These are phyloP conservation scores for Hypholoma sublateritium DNA, from an alignment of 768 basidiomycete genomes.

Conservation along the genomic window DNA sequence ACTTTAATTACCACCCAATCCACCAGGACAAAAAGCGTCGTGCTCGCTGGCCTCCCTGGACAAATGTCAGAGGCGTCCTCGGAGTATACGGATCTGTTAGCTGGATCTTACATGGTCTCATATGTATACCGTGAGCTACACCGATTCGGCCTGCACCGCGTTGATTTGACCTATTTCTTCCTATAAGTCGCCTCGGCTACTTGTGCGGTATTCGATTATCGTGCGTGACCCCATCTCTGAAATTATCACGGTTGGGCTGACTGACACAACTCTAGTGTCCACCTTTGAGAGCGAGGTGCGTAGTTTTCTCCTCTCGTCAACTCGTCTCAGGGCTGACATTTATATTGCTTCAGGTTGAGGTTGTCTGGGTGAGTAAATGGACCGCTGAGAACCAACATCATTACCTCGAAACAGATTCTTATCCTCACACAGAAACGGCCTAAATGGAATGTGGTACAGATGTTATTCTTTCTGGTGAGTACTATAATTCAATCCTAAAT, in stretches of 20 bases:
- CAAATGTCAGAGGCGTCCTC: no score
- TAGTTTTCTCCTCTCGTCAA: not conserved
- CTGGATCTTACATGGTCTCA: not conserved
- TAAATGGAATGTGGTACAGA: conserved; percentile 10
- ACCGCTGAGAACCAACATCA: not conserved
- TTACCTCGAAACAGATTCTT: not conserved
- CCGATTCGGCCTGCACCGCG: not conserved
- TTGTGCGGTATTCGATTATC: not conserved
- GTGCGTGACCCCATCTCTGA: not conserved
- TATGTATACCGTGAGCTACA: not conserved
- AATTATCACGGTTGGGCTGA: not conserved
- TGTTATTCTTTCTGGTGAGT: conserved; percentile 11
- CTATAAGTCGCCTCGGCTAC: not conserved
- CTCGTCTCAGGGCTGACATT: no score
- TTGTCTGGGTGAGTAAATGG: conserved; percentile 10
- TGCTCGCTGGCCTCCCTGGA: no score
- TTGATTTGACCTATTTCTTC: not conserved
- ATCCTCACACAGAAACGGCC: conserved; percentile 7
- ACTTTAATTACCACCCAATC: no score
- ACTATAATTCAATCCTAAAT: no score
- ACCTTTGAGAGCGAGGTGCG: not conserved
- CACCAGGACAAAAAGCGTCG: no score
- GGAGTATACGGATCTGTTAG: not conserved
- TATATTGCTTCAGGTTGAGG: conserved; percentile 6
- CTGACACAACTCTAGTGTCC: not conserved